Base-by-base conservation (phyloP, 495 filamentous ascomycete genomes). In the Alectoria sarmentosa region DNA sequence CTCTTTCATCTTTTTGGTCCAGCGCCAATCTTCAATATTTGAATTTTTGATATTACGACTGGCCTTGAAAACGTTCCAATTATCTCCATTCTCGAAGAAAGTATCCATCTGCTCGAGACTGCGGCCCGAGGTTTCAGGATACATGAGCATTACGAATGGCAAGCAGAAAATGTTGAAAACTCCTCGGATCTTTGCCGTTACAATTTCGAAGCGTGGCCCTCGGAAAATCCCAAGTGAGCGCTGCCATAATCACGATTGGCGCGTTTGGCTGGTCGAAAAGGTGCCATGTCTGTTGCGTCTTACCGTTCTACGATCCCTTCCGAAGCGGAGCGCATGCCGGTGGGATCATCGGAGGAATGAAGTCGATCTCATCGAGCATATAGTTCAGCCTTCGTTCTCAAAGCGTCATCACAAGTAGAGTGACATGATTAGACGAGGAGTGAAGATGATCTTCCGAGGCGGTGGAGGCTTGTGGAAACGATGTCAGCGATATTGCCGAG, bases 41-140 rank as follows among this genome's bases (percentile, higher is more conserved):
- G 62, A 28, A 58, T 71, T 60, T 42, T 65, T 56, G 26, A 71
- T 71, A 19, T 62, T 69, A 32, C 65, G 69, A 38, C 67, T 69
- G 30, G 67, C 68, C 52, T 67, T 69, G 63, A 71, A 71, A 28
- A 71, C 69, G 30, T 71, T 71, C 69, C 69, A 71, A 36, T 46
- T 67, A 38, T 58, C 62, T n/a, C 69, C 69, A 28, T 71, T 62
- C 49, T 71, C 69, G 60, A 86, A 85, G 41, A 85, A 76, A 6
- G 76, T 75, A 30, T 84, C 79, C 67, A 84, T 85, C n/a, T 82
- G 82, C 64, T 86, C 84, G 13, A 87, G 72, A n/a, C 75, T 79
- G 10, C 83, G 78, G 56, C 81, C 80, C 2, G 78, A 74, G 6
- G 83, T 85, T 71, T 87, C 84, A 0, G 84, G 84, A 67, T 82